These are phyloP conservation scores for Selaginella moellendorffii DNA, from an alignment of 75 land plant genomes.

Conservation along the genomic window DNA sequence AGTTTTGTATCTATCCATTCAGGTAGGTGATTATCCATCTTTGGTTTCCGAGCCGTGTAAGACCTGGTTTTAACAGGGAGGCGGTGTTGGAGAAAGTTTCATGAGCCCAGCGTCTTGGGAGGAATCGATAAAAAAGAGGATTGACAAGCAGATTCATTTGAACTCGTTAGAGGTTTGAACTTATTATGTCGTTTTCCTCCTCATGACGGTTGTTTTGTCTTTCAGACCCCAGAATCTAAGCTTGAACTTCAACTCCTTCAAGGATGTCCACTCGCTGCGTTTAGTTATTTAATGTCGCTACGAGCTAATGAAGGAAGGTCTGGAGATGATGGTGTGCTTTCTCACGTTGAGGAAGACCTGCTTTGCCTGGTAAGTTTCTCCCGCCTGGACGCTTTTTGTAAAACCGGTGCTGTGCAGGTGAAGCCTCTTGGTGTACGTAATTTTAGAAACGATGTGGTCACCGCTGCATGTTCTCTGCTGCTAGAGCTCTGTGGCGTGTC, in stretches of 20 bases:
- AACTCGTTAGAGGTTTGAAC: not conserved
- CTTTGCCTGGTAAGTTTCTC: too few relatives aligned
- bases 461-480: constrained; percentile 67
- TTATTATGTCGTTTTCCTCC: not conserved
- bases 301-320: not conserved
- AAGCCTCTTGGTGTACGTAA: constrained; percentile 59
- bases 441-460: constrained; percentile 59
- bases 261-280: constrained; percentile 81
- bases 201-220: not conserved
- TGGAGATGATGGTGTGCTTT: too few relatives aligned
- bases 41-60: not conserved
- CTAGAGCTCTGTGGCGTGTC: constrained; percentile 90
- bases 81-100: not conserved
- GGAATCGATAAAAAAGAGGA: not conserved
- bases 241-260: constrained; percentile 84
- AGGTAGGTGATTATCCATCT: constrained; percentile 42
- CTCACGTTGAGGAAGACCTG: too few relatives aligned
- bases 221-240: constrained; percentile 54
- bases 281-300: constrained; percentile 36
- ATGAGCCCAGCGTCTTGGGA: not conserved
- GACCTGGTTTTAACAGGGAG: not conserved
- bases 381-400: not conserved
- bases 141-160: not conserved
- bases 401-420: constrained; percentile 37
- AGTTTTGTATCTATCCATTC: constrained; percentile 61